Evolutionary conservation across 176 grass and related monocot species (phyloP).

Genomic region (Ensete glaucum): DNA sequence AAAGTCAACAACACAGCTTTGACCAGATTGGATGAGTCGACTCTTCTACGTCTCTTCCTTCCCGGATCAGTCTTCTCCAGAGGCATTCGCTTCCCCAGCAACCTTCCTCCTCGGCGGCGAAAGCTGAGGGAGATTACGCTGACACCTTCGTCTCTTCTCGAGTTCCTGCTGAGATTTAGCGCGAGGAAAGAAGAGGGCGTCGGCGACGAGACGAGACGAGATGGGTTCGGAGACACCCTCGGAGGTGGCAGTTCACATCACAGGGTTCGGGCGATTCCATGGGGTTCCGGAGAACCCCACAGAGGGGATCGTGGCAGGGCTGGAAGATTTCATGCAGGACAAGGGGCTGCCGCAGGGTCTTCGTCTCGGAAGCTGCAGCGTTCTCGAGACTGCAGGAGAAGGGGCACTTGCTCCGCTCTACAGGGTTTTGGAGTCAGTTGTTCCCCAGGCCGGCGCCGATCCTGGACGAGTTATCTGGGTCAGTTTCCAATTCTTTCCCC

Average conservation of each 20-base stretch:
- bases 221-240: neutral
- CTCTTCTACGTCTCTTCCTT: no score
- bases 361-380: conserved; percentile 3
- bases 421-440: neutral
- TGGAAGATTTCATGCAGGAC: neutral
- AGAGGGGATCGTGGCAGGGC: neutral
- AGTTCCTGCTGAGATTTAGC: no score
- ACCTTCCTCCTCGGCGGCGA: no score
- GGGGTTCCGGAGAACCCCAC: neutral
- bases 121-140: no score
- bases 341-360: conserved; percentile 10
- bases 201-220: no score
- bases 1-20: no score
- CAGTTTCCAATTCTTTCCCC: neutral
- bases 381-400: conserved; percentile 13
- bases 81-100: no score
- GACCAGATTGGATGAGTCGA: no score
- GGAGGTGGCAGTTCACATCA: neutral
- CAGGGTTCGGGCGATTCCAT: neutral
- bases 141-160: no score
- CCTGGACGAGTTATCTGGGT: neutral
- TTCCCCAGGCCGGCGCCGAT: neutral
- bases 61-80: no score
- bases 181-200: no score
- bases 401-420: conserved; percentile 6